A percentile compares a stretch with the other conserved stretches of the same genome.
Evolutionary conservation across 768 basidiomycete species (phyloP).

Genomic region (Dacryopinax primogenitus): DNA sequence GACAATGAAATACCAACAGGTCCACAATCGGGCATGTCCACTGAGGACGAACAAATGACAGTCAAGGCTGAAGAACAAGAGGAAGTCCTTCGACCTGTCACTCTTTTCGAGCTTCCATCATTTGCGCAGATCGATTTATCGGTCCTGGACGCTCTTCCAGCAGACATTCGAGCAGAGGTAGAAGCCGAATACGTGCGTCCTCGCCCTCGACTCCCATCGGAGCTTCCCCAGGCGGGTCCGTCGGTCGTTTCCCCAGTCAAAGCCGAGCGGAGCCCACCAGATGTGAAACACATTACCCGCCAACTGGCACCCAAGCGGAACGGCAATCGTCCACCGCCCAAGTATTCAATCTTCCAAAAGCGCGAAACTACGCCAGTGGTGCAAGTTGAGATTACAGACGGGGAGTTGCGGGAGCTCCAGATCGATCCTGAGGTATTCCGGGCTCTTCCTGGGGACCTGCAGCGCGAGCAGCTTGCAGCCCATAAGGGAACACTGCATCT

Average conservation of each 20-base stretch:
- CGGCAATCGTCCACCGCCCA: constrained; percentile 29
- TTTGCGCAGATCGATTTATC: constrained; percentile 63
- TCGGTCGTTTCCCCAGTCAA: constrained; percentile 10
- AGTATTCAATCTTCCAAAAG: constrained; percentile 31
- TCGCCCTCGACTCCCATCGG: constrained; percentile 13
- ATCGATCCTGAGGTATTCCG: constrained; percentile 65
- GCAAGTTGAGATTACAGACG: constrained; percentile 34
- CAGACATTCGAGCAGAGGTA: constrained; percentile 54
- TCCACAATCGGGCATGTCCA: not conserved
- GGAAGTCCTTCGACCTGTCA: not conserved
- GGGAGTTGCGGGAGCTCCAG: constrained; percentile 47
- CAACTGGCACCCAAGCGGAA: constrained; percentile 49
- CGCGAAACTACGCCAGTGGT: constrained; percentile 23
- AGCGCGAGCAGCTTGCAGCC: constrained; percentile 59
- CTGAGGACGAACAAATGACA: not conserved
- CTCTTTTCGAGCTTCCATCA: constrained; percentile 36
- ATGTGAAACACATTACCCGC: constrained; percentile 46
- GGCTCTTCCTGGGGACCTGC: constrained; percentile 48
- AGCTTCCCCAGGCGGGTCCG: constrained; percentile 23
- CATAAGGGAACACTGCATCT: constrained; percentile 15
- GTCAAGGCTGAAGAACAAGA: not conserved
- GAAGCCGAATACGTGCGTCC: constrained; percentile 40
- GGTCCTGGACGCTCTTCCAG: constrained; percentile 58
- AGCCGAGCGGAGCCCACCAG: constrained; percentile 28
- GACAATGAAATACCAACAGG: not conserved